These are phyloP conservation scores for Penicillium sp. DNA, from an alignment of 2,329 filamentous ascomycete species.

Conservation along the genomic window DNA sequence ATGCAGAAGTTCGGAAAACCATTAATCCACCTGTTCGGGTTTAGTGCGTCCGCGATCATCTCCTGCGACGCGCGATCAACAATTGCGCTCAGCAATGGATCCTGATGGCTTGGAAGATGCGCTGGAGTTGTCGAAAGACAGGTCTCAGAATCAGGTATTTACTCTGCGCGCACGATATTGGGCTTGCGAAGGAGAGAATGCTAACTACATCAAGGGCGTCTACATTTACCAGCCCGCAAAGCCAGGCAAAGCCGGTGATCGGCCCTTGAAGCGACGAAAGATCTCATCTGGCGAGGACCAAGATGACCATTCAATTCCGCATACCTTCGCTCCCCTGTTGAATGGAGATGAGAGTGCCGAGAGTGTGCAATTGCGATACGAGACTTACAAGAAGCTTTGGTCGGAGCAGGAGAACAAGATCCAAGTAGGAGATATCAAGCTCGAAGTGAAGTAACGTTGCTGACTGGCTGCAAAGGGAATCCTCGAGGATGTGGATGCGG, in stretches of 20 bases:
- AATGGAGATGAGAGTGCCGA: conserved; percentile 34
- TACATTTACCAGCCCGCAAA: conserved; percentile 56
- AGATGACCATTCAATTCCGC: conserved; percentile 8
- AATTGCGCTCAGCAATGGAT: conserved; percentile 16
- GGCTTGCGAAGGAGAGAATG: neutral
- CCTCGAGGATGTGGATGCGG: conserved; percentile 37
- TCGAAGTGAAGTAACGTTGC: neutral
- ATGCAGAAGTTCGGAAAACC: conserved; percentile 21
- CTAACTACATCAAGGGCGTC: conserved; percentile 47
- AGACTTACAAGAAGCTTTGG: conserved; percentile 39
- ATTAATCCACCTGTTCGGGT: conserved; percentile 26
- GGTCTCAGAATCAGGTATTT: conserved; percentile 28
- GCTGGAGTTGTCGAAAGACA: conserved; percentile 23
- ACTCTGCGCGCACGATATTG: neutral
- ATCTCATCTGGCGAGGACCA: conserved; percentile 38
- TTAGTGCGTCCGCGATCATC: conserved; percentile 26
- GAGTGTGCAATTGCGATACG: conserved; percentile 33
- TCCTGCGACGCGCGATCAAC: conserved; percentile 1
- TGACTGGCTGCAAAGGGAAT: conserved; percentile 27
- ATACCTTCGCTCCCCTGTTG: conserved; percentile 37
- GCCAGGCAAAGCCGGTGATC: conserved; percentile 35
- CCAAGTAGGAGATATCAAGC: conserved; percentile 25
- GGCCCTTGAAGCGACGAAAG: conserved; percentile 55
- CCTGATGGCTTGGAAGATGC: conserved; percentile 21
- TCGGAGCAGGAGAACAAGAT: conserved; percentile 36